Evolutionary conservation across 495 filamentous ascomycete genomes (phyloP).

Genomic region (Alectoria sarmentosa): DNA sequence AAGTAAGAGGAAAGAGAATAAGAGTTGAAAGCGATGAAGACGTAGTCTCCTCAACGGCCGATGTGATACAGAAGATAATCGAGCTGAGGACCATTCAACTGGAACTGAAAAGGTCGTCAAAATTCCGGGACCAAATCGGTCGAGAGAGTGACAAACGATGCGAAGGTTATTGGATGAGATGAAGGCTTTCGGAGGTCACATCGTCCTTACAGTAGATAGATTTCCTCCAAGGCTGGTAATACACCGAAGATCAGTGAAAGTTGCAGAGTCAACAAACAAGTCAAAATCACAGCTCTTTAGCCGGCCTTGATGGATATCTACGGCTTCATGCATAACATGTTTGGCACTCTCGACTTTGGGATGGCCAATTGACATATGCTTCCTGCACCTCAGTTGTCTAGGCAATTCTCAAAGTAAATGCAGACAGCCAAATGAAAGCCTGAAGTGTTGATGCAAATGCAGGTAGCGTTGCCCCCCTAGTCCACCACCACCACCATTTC

Average conservation of each 20-base stretch:
- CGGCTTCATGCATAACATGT: background rate
- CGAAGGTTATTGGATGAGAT: no score
- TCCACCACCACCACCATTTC: background rate
- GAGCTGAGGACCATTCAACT: background rate
- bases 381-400: background rate
- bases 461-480: no score
- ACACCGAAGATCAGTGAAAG: background rate
- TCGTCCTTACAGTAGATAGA: background rate
- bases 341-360: no score
- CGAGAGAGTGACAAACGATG: background rate
- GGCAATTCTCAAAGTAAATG: background rate
- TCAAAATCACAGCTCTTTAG: no score
- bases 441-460: background rate
- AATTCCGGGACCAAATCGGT: background rate
- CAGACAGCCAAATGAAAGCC: background rate
- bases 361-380: background rate
- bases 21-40: background rate
- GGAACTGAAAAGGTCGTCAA: background rate
- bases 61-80: background rate
- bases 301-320: background rate
- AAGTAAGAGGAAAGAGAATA: background rate
- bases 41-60: background rate
- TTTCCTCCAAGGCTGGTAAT: no score
- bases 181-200: no score
- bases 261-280: background rate